These are phyloP conservation scores for Platanthera zijinensis DNA, from an alignment of 106 monocot species.

Conservation along the genomic window DNA sequence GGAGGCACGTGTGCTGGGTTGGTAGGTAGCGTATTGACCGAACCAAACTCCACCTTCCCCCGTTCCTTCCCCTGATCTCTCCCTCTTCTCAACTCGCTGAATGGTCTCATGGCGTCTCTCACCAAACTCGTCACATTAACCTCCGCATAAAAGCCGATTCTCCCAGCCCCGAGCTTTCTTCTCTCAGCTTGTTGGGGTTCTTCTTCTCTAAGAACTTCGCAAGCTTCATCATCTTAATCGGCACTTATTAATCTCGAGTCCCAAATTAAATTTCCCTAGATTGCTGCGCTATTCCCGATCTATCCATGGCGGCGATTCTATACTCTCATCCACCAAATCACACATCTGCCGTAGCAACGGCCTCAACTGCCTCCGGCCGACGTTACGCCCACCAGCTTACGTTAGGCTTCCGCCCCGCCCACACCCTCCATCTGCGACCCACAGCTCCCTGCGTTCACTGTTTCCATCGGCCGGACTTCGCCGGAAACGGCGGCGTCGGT, in stretches of 20 bases:
- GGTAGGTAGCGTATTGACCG: conserved; percentile 3
- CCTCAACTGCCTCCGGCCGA: background rate
- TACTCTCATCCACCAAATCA: background rate
- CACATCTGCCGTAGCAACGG: background rate
- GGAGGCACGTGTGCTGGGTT: background rate
- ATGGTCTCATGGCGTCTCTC: background rate
- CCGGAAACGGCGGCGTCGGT: conserved; percentile 13
- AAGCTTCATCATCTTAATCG: background rate
- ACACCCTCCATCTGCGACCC: background rate
- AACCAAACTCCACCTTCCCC: background rate
- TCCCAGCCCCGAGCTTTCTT: background rate
- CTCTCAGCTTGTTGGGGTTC: conserved; percentile 10
- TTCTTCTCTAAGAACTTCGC: conserved; percentile 3
- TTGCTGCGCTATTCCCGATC: background rate
- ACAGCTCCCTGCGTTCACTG: background rate
- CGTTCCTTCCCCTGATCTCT: no score
- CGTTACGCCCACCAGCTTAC: conserved; percentile 2
- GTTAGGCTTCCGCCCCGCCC: background rate
- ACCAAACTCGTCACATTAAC: conserved; percentile 1
- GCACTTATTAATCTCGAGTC: background rate
- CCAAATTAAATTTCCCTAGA: background rate
- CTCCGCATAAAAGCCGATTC: background rate
- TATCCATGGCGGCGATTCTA: conserved; percentile 6
- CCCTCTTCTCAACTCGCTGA: background rate
- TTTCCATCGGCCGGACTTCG: background rate